Evolutionary conservation across 2,329 filamentous ascomycete genomes (phyloP), one percentile per base, ranked within the genome.

Genomic region (Penicillium sp.): DNA sequence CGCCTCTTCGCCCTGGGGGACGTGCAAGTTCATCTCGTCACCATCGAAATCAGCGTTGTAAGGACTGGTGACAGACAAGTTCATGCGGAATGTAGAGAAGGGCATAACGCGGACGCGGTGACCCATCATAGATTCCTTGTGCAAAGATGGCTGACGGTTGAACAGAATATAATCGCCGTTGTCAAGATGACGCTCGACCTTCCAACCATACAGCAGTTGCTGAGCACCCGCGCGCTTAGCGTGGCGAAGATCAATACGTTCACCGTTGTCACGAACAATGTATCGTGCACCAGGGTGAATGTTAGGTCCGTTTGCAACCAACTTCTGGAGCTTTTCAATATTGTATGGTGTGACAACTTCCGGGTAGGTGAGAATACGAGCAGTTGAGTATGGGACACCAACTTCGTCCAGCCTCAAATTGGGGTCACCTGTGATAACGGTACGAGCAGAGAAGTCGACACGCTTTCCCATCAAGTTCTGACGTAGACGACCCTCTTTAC

Each of bases 41-140:
- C 94, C 94, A 72, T 99, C 94, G 79, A 99, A 99, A 90, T 99
- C 94, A 69, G 94, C 94, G 80, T 99, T 99, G 82, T 99, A 99
- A 0, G 94, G 94, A 29, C 93, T 96, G 0, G 95, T 99, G 71
- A 99, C 94, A 0, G 94, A 99, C 67, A 99, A 78, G 71, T 99
- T 99, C 47, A 99, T 84, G 63, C 94, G 89, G 82, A 99, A 99
- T 1, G 94, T 99, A 6, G 94, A 99, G 76, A 96, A 99, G 3
- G 94, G 94, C 93, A 99, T 97, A 60, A 99, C 94, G 60, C 89
- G 89, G 62, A 99, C 94, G 68, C 91, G 88, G 78, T 99, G 94
- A 76, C 91, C 94, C 95, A 99, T 99, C 94, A 99, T 99, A 60
- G 94, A 99, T 74, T 99, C 94, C 78, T 99, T 99, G 83, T 99